phyloP scores from a whole-genome alignment of 495 filamentous ascomycete species.

The Evernia prunastri region DNA sequence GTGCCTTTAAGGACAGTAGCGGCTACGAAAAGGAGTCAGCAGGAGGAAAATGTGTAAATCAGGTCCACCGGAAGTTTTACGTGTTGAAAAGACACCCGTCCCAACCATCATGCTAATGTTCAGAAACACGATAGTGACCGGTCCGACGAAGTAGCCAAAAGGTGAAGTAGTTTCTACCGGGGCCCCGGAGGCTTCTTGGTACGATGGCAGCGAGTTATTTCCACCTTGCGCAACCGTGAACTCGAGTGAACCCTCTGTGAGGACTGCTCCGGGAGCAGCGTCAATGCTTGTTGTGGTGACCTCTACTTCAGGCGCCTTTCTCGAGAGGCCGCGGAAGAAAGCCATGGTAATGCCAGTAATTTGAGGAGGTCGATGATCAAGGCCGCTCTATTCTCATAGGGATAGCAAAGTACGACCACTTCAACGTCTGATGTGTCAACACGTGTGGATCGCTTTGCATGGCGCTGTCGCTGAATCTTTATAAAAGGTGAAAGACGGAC shows the following conservation, averaged over 20 bases:
- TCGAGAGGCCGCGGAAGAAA: background rate
- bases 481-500: background rate
- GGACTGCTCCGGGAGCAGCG: slow-evolving; percentile 9
- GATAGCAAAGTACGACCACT: background rate
- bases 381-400: background rate
- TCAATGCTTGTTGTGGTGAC: background rate
- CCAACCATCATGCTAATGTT: slow-evolving; percentile 63
- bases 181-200: slow-evolving; percentile 57
- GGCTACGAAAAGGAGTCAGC: slow-evolving; percentile 19
- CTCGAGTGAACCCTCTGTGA: slow-evolving; percentile 40
- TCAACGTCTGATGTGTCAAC: background rate
- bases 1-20: slow-evolving; percentile 48
- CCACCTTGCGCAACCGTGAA: slow-evolving; percentile 47
- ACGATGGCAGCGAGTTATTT: slow-evolving; percentile 51
- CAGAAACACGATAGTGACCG: slow-evolving; percentile 51
- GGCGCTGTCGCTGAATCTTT: background rate
- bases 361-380: background rate
- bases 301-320: background rate
- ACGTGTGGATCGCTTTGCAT: background rate
- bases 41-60: background rate
- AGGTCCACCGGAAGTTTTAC: background rate
- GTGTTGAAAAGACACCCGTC: slow-evolving; percentile 59
- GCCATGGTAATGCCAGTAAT: background rate
- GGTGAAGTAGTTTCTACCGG: slow-evolving; percentile 55
- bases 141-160: slow-evolving; percentile 53